These are phyloP conservation scores for Chlamydomonas reinhardtii DNA, from an alignment of 163 green algal species.

Conservation along the genomic window DNA sequence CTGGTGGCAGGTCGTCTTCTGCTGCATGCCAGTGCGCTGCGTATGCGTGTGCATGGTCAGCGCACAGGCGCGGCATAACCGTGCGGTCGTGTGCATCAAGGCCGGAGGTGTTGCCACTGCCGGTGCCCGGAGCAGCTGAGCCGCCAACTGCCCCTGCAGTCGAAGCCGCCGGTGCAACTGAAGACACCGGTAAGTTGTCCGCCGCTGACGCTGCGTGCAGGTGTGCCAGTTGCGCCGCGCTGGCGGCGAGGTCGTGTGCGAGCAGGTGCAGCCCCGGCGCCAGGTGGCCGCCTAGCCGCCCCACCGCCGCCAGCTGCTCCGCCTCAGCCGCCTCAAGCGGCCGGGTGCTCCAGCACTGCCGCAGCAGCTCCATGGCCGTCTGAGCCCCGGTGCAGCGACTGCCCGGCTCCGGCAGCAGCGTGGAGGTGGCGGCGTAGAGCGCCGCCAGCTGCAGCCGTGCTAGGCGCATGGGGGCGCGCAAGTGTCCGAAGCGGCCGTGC, in stretches of 20 bases:
- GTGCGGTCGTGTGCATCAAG: slow-evolving; percentile 40
- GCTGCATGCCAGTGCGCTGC: neutral
- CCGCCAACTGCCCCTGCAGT: neutral
- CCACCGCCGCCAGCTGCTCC: slow-evolving; percentile 44
- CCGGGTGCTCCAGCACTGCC: slow-evolving; percentile 60
- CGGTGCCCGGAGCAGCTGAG: neutral
- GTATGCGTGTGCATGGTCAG: slow-evolving; percentile 24
- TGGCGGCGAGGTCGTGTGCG: slow-evolving; percentile 50
- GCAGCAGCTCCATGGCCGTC: slow-evolving; percentile 61
- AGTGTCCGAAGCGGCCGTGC: slow-evolving; percentile 65
- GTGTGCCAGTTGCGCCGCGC: slow-evolving; percentile 49
- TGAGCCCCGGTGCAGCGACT: slow-evolving; percentile 62
- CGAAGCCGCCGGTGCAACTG: too few species aligned
- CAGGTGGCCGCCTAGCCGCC: slow-evolving; percentile 57
- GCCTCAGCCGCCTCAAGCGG: slow-evolving; percentile 51
- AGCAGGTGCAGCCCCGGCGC: slow-evolving; percentile 57
- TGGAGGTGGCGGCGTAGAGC: slow-evolving; percentile 70
- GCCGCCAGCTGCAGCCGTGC: slow-evolving; percentile 73
- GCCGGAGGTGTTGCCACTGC: neutral
- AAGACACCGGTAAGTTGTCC: too few species aligned
- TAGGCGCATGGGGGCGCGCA: slow-evolving; percentile 47
- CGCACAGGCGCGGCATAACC: neutral
- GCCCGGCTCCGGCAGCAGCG: slow-evolving; percentile 66
- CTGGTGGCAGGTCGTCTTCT: neutral
- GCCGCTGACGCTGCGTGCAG: slow-evolving; percentile 24